These are phyloP conservation scores for Skeletonema tropicum DNA, from an alignment of 108 stramenopile genomes.

Conservation along the genomic window DNA sequence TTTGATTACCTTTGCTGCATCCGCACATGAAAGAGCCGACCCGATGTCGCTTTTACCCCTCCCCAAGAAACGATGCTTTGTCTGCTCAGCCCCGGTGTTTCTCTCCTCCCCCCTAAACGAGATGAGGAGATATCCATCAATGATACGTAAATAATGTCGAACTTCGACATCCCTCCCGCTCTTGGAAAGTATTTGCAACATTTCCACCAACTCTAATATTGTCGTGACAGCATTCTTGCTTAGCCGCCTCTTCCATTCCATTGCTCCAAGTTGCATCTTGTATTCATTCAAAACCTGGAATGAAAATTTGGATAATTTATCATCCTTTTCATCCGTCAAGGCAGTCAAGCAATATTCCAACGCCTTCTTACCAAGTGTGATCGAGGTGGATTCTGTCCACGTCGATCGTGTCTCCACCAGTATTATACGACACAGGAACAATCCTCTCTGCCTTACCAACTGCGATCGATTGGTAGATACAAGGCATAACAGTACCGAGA, in stretches of 20 bases:
- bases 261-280: constrained; percentile 20
- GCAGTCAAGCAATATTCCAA: constrained; percentile 47
- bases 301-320: constrained; percentile 6
- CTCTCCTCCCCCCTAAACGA: constrained; percentile 25
- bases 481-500: constrained; percentile 36
- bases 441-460: constrained; percentile 34
- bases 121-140: constrained; percentile 49
- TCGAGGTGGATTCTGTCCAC: constrained; percentile 32
- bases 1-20: constrained; percentile 19
- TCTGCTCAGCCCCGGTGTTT: constrained; percentile 4
- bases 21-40: constrained; percentile 29
- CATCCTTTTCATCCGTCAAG: constrained; percentile 19
- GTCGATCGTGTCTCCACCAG: constrained; percentile 34
- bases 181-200: constrained; percentile 35
- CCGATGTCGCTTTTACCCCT: constrained; percentile 40
- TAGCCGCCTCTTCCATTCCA: constrained; percentile 29
- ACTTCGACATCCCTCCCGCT: constrained; percentile 47
- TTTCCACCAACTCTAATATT: constrained; percentile 46
- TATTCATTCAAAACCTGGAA: constrained; percentile 12
- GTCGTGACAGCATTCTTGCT: constrained; percentile 36
- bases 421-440: constrained; percentile 28
- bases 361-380: constrained; percentile 27
- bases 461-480: constrained; percentile 21
- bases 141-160: constrained; percentile 34
- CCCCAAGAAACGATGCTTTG: constrained; percentile 1